phyloP scores from a whole-genome alignment of 2,329 filamentous ascomycete genomes.

The Pseudocercospora macadamiae region DNA sequence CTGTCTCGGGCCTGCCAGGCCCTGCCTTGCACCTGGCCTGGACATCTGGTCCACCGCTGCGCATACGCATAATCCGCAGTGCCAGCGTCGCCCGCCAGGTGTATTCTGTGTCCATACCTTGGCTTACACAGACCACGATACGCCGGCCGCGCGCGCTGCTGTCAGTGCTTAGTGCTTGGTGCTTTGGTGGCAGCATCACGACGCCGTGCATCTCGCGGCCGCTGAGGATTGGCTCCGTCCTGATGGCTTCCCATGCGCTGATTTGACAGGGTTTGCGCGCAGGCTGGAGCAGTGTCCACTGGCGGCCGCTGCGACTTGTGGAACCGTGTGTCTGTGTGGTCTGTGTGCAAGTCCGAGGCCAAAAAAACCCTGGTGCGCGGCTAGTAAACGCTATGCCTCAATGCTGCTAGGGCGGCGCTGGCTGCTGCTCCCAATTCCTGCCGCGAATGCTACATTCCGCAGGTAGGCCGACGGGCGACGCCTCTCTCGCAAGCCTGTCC shows the following conservation, averaged over 20 bases:
- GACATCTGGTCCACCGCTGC: too few relatives aligned
- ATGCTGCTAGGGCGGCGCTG: constrained; percentile 7
- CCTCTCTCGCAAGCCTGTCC: constrained; percentile 5
- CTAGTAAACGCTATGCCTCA: constrained; percentile 6
- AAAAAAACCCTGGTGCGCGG: constrained; percentile 14
- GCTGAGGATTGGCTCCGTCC: constrained; percentile 21
- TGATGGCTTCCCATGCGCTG: constrained; percentile 22
- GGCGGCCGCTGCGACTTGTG: constrained; percentile 17
- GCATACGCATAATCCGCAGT: too few relatives aligned
- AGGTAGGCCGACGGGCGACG: constrained; percentile 17
- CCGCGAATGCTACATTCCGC: constrained; percentile 12
- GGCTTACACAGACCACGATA: constrained; percentile 9
- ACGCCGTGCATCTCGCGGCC: constrained; percentile 19
- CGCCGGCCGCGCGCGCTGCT: constrained; percentile 16
- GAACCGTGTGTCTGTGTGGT: constrained; percentile 8
- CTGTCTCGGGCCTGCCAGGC: neutral
- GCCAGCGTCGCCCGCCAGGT: constrained; percentile 15
- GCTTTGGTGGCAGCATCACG: constrained; percentile 18
- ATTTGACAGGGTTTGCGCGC: constrained; percentile 17
- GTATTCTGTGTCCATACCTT: constrained; percentile 1
- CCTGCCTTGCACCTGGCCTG: neutral
- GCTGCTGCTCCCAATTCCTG: constrained; percentile 9
- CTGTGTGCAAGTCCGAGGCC: constrained; percentile 14
- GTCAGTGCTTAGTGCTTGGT: too few relatives aligned
- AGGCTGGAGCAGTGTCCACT: too few relatives aligned